These are phyloP conservation scores for Sungouiozyma intestinalis DNA, from an alignment of 805 yeast genomes.

Conservation along the genomic window DNA sequence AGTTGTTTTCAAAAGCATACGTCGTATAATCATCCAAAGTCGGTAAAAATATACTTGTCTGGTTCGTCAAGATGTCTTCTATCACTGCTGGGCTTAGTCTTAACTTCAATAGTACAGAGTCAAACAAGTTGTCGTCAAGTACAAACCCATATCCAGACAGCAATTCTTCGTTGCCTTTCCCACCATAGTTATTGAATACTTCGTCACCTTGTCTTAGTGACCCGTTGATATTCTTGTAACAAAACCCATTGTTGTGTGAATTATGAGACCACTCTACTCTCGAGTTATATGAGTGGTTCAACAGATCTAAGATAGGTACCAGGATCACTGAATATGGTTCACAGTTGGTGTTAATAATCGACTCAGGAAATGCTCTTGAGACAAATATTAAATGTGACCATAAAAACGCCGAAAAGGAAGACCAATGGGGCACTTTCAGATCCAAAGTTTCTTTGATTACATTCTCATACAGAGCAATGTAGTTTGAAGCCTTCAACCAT, in stretches of 20 bases:
- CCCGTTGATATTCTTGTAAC: slow-evolving; percentile 20
- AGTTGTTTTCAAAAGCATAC: slow-evolving; percentile 27
- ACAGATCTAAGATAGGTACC: slow-evolving; percentile 65
- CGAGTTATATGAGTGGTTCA: slow-evolving; percentile 59
- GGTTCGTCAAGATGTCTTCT: slow-evolving; percentile 24
- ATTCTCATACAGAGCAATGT: slow-evolving; percentile 8
- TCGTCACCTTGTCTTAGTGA: slow-evolving; percentile 32
- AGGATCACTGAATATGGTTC: slow-evolving; percentile 46
- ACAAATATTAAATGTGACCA: slow-evolving; percentile 69
- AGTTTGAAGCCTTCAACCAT: neutral
- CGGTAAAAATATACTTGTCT: slow-evolving; percentile 30
- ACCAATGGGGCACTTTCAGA: slow-evolving; percentile 36
- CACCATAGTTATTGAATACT: slow-evolving; percentile 76
- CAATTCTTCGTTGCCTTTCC: slow-evolving; percentile 82
- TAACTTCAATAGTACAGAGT: slow-evolving; percentile 52
- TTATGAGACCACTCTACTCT: slow-evolving; percentile 56
- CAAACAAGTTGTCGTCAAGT: slow-evolving; percentile 48
- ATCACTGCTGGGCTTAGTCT: slow-evolving; percentile 31
- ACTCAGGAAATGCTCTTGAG: slow-evolving; percentile 74
- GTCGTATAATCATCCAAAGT: slow-evolving; percentile 33
- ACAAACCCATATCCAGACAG: slow-evolving; percentile 53
- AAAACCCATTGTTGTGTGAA: slow-evolving; percentile 37
- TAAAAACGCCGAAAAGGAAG: slow-evolving; percentile 52
- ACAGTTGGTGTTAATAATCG: slow-evolving; percentile 29
- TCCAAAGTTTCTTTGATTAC: slow-evolving; percentile 11